A percentile compares a stretch with the other conserved stretches of the same genome.
Evolutionary conservation across 2,329 filamentous ascomycete genomes (phyloP).

Genomic region (Pleomassaria siparia): DNA sequence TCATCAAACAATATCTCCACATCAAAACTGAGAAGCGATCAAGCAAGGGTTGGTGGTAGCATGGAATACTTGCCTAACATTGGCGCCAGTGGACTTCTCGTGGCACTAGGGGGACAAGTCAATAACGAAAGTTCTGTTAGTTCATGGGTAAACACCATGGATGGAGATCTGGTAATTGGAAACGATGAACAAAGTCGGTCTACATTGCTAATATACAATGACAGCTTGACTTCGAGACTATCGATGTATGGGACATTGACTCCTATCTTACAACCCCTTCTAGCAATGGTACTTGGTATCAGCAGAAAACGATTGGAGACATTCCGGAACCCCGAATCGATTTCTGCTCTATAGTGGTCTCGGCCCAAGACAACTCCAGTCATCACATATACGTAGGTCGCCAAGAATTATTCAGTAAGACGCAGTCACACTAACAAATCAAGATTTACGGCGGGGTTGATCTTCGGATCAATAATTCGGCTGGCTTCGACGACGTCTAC

Average conservation of each 20-base stretch:
- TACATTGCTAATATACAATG: neutral
- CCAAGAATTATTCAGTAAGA: neutral
- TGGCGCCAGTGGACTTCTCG: conserved; percentile 42
- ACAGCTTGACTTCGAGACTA: conserved; percentile 20
- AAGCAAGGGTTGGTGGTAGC: conserved; percentile 40
- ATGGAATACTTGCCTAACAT: conserved; percentile 42
- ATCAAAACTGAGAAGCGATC: conserved; percentile 24
- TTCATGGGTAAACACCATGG: conserved; percentile 10
- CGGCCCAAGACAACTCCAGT: conserved; percentile 49
- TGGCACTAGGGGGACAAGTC: conserved; percentile 43
- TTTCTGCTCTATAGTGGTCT: conserved; percentile 46
- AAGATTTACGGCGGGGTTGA: conserved; percentile 51
- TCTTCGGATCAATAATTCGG: conserved; percentile 22
- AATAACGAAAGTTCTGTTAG: conserved; percentile 10
- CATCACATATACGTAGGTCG: conserved; percentile 46
- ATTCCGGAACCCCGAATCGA: conserved; percentile 47
- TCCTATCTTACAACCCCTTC: conserved; percentile 32
- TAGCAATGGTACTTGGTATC: conserved; percentile 45
- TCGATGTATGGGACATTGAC: conserved; percentile 47
- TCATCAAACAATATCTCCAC: conserved; percentile 45
- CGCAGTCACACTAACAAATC: neutral
- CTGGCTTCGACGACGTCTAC: conserved; percentile 47
- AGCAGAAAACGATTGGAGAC: conserved; percentile 45
- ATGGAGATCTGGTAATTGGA: conserved; percentile 30
- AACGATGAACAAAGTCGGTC: neutral